Evolutionary conservation across 495 filamentous ascomycete genomes (phyloP), one percentile per base, ranked within the genome.

Genomic region (Lasiosphaeris hirsuta): DNA sequence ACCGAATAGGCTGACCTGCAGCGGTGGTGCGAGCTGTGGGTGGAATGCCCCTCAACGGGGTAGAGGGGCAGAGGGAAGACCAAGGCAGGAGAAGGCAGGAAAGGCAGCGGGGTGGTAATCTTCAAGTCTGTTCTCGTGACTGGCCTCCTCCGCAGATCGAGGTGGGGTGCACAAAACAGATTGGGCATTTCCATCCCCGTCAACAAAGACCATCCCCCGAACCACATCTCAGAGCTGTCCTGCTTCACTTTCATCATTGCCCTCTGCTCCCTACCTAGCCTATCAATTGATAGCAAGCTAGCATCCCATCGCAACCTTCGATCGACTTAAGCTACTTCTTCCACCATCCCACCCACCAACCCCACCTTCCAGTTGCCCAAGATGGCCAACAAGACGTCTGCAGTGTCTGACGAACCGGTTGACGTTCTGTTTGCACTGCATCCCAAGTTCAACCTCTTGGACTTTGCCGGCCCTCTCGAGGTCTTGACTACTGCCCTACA

Each of bases 391-490:
- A 80, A 79, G 66, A 72, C 63, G 34, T 73, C 72, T 61, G 75
- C 74, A 56, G 74, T 74, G 68, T 60, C 72, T 38, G 76, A 78
- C 51, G 76, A 80, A 67, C 77, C 78, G 55, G 69, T 79, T 66
- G 70, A 79, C 53, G 76, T 79, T 45, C 72, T 81, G 47, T 75
- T 78, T 63, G 76, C 72, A 49, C 72, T 80, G 63, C 76, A 80
- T 17, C 63, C 65, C 64, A 74, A 75, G 60, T 80, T 80, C 63
- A 69, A 79, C 64, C 67, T 80, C 51, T 68, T 89, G 65, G 87
- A 90, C 75, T 84, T 88, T 61, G 74, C 79, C 34, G 87, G 85
- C 15, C 85, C 87, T 17, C 74, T 89, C 42, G 86, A 89, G 69
- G 77, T 86, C 57, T 73, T 90, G 49, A 75, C 67, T 56, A 72